Evolutionary conservation across 2,329 filamentous ascomycete species (phyloP).

Genomic region (Macrophomina phaseolina): DNA sequence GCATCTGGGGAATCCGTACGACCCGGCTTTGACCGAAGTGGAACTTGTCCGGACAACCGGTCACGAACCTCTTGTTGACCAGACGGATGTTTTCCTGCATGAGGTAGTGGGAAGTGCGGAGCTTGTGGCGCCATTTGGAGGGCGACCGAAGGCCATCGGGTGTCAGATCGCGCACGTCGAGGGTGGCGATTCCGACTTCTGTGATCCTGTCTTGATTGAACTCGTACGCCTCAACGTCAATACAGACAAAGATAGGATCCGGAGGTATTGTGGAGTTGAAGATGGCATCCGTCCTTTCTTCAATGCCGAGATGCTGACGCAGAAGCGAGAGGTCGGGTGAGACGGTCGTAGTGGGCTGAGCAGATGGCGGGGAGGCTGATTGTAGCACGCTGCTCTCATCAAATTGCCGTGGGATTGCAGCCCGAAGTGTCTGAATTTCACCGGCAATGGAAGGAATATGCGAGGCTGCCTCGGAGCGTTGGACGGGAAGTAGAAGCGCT

Average conservation of each 20-base stretch:
- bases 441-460: background rate
- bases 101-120: slow-evolving; percentile 76
- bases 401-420: no score
- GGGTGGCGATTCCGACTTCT: slow-evolving; percentile 81
- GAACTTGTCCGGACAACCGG: slow-evolving; percentile 75
- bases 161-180: slow-evolving; percentile 71
- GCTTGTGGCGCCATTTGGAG: slow-evolving; percentile 68
- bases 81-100: slow-evolving; percentile 71
- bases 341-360: background rate
- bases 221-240: slow-evolving; percentile 88
- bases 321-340: background rate
- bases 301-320: slow-evolving; percentile 3
- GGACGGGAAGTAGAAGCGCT: background rate
- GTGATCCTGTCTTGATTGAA: slow-evolving; percentile 69
- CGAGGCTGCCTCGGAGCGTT: no score
- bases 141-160: slow-evolving; percentile 65
- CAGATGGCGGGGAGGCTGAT: background rate
- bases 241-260: slow-evolving; percentile 66
- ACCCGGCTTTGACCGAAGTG: slow-evolving; percentile 71
- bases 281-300: background rate
- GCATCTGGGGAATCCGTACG: slow-evolving; percentile 45
- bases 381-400: background rate
- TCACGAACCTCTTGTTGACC: slow-evolving; percentile 70
- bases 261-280: background rate
- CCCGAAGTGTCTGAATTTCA: no score